Evolutionary conservation across 371 early-diverging fungal species (phyloP), one percentile per base, ranked within the genome.

Genomic region (Funneliformis caledonium): DNA sequence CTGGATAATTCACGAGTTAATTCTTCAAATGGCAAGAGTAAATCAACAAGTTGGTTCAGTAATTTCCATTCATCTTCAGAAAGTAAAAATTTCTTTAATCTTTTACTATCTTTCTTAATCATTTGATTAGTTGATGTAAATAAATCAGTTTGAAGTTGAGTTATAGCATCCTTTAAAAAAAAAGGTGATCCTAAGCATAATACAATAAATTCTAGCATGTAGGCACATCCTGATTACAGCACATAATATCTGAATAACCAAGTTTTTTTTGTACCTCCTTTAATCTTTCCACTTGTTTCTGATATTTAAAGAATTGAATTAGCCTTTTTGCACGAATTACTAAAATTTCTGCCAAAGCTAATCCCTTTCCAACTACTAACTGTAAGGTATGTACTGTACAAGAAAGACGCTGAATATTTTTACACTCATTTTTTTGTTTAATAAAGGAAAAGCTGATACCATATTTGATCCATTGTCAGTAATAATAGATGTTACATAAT

Each of bases 151-250:
- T 48, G 42, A 11, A 74, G 43, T 31, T 42, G 47, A 52, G 9
- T 42, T 60, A 74, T 74, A 59, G 42, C 19, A 74, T 74, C 74
- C 60, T 74, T 74, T 59, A 59, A 59, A 59, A 37, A 74, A 73
- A 59, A 56, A 73, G 19, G 33, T 4, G 33, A 56, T 73, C 42
- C 0, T 7, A 74, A 45, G 16, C 52, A 52, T 52, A 72, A 50
- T 72, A 74, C 2, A n/a, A n/a, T 37, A 5, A 74, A 37, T 74
- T 74, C 37, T 37, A 74, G 9, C n/a, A 7, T 26, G 74, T 74
- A 33, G 4, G 42, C 4, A 74, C 42, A 56, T 74, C 60, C 7
- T 60, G 22, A 59, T 60, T 26, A 1, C 2, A 52, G 6, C 42
- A 4, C 43, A 74, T 33, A 14, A 16, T 59, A 45, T 59, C n/a